Evolutionary conservation across 306 rosid genomes (phyloP).

Genomic region (Ceratonia siliqua): DNA sequence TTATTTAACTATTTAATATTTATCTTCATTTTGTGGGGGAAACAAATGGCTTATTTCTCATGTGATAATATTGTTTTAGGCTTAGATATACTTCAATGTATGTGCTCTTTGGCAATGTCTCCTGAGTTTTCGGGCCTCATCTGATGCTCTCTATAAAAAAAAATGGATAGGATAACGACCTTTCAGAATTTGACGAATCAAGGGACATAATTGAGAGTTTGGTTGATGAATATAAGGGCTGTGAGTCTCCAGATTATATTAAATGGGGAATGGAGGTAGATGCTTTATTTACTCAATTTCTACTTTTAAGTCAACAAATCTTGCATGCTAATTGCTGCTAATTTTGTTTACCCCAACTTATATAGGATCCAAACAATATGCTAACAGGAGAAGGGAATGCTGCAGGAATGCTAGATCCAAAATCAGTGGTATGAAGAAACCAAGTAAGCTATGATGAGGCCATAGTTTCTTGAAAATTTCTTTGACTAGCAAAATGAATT

Average conservation of each 20-base stretch:
- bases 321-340: slow-evolving; percentile 24
- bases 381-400: slow-evolving; percentile 88
- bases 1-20: too few relatives aligned
- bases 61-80: not conserved
- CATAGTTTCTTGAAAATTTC: slow-evolving; percentile 8
- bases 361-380: slow-evolving; percentile 77
- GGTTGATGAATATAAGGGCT: slow-evolving; percentile 97
- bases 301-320: slow-evolving; percentile 29
- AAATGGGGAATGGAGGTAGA: slow-evolving; percentile 99
- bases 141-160: slow-evolving; percentile 3
- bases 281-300: slow-evolving; percentile 31
- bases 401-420: slow-evolving; percentile 76
- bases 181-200: slow-evolving; percentile 98
- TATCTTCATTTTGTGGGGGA: too few relatives aligned
- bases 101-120: not conserved
- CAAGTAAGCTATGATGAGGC: slow-evolving; percentile 40
- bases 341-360: slow-evolving; percentile 14
- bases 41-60: not conserved
- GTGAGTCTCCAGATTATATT: slow-evolving; percentile 98
- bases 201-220: slow-evolving; percentile 92
- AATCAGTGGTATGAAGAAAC: slow-evolving; percentile 52
- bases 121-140: too few relatives aligned
- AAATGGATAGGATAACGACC: slow-evolving; percentile 94
- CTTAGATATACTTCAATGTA: not conserved
- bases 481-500: slow-evolving; percentile 22